These are phyloP conservation scores for Durusdinium trenchii DNA, from an alignment of 73 alveolate species.

Conservation along the genomic window DNA sequence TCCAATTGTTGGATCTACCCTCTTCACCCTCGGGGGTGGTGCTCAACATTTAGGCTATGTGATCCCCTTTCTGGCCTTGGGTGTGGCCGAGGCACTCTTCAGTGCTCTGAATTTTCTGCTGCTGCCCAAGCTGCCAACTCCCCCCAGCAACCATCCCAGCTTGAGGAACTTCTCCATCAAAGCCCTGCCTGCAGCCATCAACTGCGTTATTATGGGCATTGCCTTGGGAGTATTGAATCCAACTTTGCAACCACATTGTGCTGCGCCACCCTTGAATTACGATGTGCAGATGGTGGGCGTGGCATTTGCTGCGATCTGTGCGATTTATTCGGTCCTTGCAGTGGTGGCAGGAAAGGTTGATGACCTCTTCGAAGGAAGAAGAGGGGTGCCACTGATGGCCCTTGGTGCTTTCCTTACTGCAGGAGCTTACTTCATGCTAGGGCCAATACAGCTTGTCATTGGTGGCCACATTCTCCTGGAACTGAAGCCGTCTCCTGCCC, in stretches of 20 bases:
- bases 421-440: neutral
- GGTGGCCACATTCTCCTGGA: conserved; percentile 6
- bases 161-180: conserved; percentile 62
- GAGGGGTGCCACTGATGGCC: conserved; percentile 4
- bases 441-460: neutral
- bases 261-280: conserved; percentile 58
- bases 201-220: conserved; percentile 49
- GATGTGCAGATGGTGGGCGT: conserved; percentile 80
- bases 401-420: neutral
- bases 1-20: conserved; percentile 66
- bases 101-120: neutral
- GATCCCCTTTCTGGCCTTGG: conserved; percentile 47
- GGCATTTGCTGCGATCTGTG: conserved; percentile 29
- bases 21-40: neutral
- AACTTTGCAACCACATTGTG: conserved; percentile 59
- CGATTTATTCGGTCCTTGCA: conserved; percentile 54
- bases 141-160: conserved; percentile 54
- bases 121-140: conserved; percentile 86
- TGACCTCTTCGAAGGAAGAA: conserved; percentile 1
- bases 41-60: conserved; percentile 41
- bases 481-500: neutral
- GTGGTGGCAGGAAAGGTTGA: conserved; percentile 55
- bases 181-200: conserved; percentile 51
- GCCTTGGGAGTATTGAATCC: conserved; percentile 34
- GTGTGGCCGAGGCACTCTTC: conserved; percentile 24